Base-by-base conservation (phyloP, 1,139 yeast species). In the Yamadazyma conglobata region DNA sequence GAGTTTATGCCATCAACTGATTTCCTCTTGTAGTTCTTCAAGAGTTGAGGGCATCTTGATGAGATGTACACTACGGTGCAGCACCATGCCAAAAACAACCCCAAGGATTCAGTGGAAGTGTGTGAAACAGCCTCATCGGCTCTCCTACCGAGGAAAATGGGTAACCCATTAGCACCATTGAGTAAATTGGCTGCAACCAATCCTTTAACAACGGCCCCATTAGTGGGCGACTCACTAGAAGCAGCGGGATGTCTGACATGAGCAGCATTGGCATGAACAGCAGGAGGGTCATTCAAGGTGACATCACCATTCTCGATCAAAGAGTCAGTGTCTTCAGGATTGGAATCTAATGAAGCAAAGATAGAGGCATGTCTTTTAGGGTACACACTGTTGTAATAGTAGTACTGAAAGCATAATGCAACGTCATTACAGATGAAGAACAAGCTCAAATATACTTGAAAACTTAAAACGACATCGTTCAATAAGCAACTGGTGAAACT, bases 1-100 rank as follows among this genome's bases (percentile, higher is more conserved):
- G 93, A 82, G 2, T 95, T 82, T 2, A 88, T 65, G 3, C 96
- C 97, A 25, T 79, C 80, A 0, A 95, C 91, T 4, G 95, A 81
- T 48, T 81, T 80, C 28, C 95, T 64, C 38, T 63, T 52, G 52
- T 78, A 79, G 58, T 89, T 89, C 47, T 84, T 85, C 52, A 71
- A 61, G 27, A 89, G 60, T 51, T 89, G 98, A 0, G 98, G 98
- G 31, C 88, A 61, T 40, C 98, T 66, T 2, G 96, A 86, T 7
- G 77, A 59, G 35, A 88, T 70, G 51, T 91, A 89, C 31, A 86
- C 77, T 6, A 59, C 46, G 0, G 95, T 86, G 43, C 95, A 87
- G 4, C 73, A 52, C 94, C 96, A 91, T 0, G 96, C 93, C 30
- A 84, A 62, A 0, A 73, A 34, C 6, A 65, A 52, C 0, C 94